Evolutionary conservation across 305 asterid genomes (phyloP).

Genomic region (Rubia tinctorum): DNA sequence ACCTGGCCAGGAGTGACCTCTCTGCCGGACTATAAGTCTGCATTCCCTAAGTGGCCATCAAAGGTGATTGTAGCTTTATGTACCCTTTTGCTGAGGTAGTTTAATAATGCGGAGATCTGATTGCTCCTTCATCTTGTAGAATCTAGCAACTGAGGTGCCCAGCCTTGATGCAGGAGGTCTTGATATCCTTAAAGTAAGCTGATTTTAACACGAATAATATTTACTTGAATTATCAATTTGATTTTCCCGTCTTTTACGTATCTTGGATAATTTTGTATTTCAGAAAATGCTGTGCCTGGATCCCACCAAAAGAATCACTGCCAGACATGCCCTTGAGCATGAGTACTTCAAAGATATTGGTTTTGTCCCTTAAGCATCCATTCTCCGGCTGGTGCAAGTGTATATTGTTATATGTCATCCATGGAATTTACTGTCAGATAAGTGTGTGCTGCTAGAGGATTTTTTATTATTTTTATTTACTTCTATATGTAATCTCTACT

Average conservation of each 20-base stretch:
- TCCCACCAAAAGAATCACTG: constrained; percentile 91
- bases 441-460: constrained; percentile 26
- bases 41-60: constrained; percentile 87
- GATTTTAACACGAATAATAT: background rate
- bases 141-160: constrained; percentile 71
- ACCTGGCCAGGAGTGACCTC: constrained; percentile 97
- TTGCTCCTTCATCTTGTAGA: constrained; percentile 41
- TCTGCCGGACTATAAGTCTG: constrained; percentile 83
- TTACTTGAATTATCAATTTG: background rate
- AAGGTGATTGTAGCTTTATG: constrained; percentile 41
- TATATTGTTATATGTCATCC: constrained; percentile 38
- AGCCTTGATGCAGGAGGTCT: constrained; percentile 76
- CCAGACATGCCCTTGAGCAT: constrained; percentile 86
- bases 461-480: constrained; percentile 25
- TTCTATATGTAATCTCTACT: constrained; percentile 25
- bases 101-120: background rate
- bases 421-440: constrained; percentile 27
- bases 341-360: constrained; percentile 91
- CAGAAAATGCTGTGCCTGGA: constrained; percentile 94
- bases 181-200: constrained; percentile 89
- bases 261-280: constrained; percentile 13
- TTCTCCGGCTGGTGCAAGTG: constrained; percentile 37
- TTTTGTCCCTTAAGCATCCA: constrained; percentile 48
- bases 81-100: background rate
- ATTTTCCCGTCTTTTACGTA: too few species aligned